Evolutionary conservation across 177 flowering plant genomes (phyloP).

Genomic region (Telopea speciosissima): DNA sequence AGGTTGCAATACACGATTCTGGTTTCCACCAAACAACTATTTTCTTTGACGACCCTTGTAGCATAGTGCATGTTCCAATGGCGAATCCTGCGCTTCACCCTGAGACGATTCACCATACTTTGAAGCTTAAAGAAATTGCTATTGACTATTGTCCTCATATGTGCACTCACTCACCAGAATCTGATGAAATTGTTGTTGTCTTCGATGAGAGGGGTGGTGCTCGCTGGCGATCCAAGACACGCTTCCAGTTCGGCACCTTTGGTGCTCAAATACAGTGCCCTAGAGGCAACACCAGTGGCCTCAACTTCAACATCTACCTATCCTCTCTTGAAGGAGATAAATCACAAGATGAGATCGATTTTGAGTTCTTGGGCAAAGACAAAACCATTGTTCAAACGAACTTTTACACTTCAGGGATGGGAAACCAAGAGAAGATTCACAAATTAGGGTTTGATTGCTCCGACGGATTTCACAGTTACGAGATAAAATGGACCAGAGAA

Average conservation of each 20-base stretch:
- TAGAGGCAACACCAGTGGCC: slow-evolving; percentile 54
- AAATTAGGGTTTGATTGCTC: slow-evolving; percentile 44
- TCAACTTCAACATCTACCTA: slow-evolving; percentile 57
- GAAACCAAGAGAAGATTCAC: slow-evolving; percentile 41
- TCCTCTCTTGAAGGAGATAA: slow-evolving; percentile 56
- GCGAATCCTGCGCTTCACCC: slow-evolving; percentile 36
- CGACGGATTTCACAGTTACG: slow-evolving; percentile 48
- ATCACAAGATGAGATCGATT: slow-evolving; percentile 54
- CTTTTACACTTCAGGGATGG: slow-evolving; percentile 32
- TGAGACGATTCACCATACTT: slow-evolving; percentile 23
- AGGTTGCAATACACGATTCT: too few species aligned
- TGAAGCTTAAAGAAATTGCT: slow-evolving; percentile 34
- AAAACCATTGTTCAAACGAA: slow-evolving; percentile 47
- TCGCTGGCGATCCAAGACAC: slow-evolving; percentile 43
- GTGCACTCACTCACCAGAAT: slow-evolving; percentile 33
- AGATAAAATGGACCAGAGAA: slow-evolving; percentile 36
- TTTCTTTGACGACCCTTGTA: too few species aligned
- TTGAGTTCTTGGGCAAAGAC: slow-evolving; percentile 53
- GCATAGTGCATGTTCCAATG: slow-evolving; percentile 16
- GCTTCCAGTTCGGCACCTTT: slow-evolving; percentile 40
- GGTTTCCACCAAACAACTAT: too few species aligned
- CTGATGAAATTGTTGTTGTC: slow-evolving; percentile 35
- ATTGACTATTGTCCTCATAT: slow-evolving; percentile 48
- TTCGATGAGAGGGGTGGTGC: slow-evolving; percentile 54
- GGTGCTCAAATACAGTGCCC: slow-evolving; percentile 45